Percentiles rank a stretch among this genome's conserved stretches.
Evolutionary conservation across 2,329 filamentous ascomycete species (phyloP).

Genomic region (Berkeleyomyces rouxiae): DNA sequence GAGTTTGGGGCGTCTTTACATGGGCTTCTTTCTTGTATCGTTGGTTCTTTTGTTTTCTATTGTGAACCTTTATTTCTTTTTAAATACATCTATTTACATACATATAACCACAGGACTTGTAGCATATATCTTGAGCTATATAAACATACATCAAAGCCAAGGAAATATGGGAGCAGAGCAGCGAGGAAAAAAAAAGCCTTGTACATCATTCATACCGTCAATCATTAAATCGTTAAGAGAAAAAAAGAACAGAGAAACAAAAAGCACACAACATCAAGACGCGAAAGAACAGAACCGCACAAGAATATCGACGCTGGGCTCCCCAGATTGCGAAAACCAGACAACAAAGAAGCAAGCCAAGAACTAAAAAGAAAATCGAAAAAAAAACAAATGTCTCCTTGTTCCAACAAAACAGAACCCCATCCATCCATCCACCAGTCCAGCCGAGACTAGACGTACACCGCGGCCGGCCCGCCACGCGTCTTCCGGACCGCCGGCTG

Average conservation of each 20-base stretch:
- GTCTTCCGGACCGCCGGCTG: slow-evolving; percentile 19
- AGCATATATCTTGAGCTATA: neutral
- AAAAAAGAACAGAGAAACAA: neutral
- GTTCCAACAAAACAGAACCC: neutral
- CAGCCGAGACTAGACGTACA: neutral
- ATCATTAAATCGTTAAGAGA: neutral
- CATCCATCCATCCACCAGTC: neutral
- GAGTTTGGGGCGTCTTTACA: slow-evolving; percentile 5
- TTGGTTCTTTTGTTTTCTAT: neutral
- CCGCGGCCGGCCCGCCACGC: neutral
- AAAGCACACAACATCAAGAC: neutral
- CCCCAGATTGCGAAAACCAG: neutral
- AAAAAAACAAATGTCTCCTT: neutral
- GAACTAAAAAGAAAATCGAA: neutral
- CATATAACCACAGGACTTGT: neutral
- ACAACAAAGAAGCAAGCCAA: neutral
- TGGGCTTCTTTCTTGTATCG: neutral
- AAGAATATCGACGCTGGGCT: neutral
- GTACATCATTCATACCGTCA: neutral
- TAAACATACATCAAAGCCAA: neutral
- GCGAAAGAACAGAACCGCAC: too few relatives aligned
- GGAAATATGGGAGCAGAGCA: neutral
- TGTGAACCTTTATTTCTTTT: neutral
- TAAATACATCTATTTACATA: neutral
- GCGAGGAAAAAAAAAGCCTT: neutral